Base-by-base conservation (phyloP, 2,329 filamentous ascomycete genomes). In the Acrodontium crateriforme region DNA sequence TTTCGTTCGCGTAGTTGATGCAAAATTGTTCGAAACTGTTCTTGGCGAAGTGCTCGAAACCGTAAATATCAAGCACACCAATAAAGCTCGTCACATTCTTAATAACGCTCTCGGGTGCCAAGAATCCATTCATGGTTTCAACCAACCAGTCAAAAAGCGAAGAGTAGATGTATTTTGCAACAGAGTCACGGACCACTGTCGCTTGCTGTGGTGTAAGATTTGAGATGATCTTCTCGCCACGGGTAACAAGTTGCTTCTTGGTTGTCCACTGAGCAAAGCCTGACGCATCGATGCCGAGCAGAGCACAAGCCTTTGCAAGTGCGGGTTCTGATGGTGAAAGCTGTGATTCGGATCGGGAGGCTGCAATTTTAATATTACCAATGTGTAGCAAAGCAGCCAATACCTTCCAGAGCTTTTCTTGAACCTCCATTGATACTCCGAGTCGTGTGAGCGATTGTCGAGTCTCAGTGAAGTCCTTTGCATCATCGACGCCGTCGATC, bases 11-110 rank as follows among this genome's bases (percentile, higher is more conserved):
- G 50, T 98, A 98, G 59, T 98, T 98, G 70, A 98, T 98, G 60
- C 89, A 98, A 59, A 98, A 98, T 55, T 98, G 89, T 55, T 98
- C 89, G 47, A 98, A 98, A 1, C 89, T 98, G 62, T 98, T 98
- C 66, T 94, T 95, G 37, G 89, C 87, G 50, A 98, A 98, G 59
- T 95, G 89, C 56, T 98, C 89, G 50, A 98, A 98, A 39, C 87
- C 87, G 57, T 95, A 95, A 44, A 98, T 98, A 81, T 98, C 89
- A 39, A 98, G 71, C 25, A 98, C 89, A 55, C 89, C 89, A 46
- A 98, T 98, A 56, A 98, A 98, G 2, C 82, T 87, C 30, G 65
- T 71, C 31, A 92, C 83, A 21, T 81, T 73, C 44, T 68, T 74
- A 28, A 95, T 56, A 19, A 95, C 82, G 39, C 87, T 78, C 24